A percentile compares a stretch with the other conserved stretches of the same genome.
phyloP scores from a whole-genome alignment of 2,329 filamentous ascomycete genomes.

The Venturia oleaginea region DNA sequence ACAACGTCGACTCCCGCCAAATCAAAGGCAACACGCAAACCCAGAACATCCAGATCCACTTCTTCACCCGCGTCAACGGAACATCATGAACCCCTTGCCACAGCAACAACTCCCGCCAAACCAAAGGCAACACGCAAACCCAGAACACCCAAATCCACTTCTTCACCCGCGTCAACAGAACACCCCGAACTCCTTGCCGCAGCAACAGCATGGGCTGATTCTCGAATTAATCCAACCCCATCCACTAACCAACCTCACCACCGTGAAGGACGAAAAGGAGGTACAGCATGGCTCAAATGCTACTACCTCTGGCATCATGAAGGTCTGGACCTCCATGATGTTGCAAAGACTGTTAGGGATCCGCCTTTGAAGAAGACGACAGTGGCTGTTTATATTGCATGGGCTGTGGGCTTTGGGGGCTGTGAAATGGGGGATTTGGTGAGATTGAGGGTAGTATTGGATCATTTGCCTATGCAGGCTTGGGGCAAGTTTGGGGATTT shows the following conservation, averaged over 20 bases:
- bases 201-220: background rate
- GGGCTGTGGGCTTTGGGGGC: conserved; percentile 34
- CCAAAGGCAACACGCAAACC: background rate
- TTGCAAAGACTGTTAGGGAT: conserved; percentile 49
- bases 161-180: background rate
- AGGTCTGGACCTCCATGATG: conserved; percentile 37
- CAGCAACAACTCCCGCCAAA: background rate
- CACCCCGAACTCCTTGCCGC: background rate
- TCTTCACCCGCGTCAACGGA: background rate
- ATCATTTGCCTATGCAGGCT: background rate
- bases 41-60: background rate
- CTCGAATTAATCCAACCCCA: background rate
- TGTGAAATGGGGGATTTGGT: background rate
- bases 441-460: background rate
- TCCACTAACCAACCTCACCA: background rate
- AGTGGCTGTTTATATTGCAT: conserved; percentile 51
- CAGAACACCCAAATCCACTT: background rate
- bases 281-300: conserved; percentile 36
- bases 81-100: background rate
- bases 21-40: background rate
- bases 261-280: conserved; percentile 17
- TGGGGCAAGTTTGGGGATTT: background rate
- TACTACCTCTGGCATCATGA: conserved; percentile 58
- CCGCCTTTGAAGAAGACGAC: conserved; percentile 50
- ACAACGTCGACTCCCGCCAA: background rate